These are phyloP conservation scores for Lichtheimia corymbifera DNA, from an alignment of 371 early-diverging fungal species.

Conservation along the genomic window DNA sequence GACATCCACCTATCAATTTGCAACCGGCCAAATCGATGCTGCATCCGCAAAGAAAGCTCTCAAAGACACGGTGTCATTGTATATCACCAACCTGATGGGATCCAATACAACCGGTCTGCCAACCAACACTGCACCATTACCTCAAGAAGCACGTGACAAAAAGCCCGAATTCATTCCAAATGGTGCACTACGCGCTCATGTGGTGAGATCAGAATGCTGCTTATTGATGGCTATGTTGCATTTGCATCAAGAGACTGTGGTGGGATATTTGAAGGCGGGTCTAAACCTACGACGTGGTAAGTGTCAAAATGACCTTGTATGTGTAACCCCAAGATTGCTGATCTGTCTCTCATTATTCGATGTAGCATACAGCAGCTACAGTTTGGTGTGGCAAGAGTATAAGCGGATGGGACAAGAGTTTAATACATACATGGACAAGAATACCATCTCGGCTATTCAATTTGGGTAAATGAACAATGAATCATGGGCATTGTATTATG, in stretches of 20 bases:
- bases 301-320: neutral
- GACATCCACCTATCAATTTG: constrained; percentile 44
- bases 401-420: constrained; percentile 43
- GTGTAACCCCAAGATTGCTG: too few relatives aligned
- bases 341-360: too few relatives aligned
- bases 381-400: constrained; percentile 44
- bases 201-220: constrained; percentile 54
- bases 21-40: constrained; percentile 50
- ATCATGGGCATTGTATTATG: too few relatives aligned
- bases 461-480: constrained; percentile 29
- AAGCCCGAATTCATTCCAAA: constrained; percentile 45
- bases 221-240: constrained; percentile 55
- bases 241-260: constrained; percentile 53
- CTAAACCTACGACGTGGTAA: constrained; percentile 59
- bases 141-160: constrained; percentile 21
- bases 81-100: constrained; percentile 30
- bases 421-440: constrained; percentile 31
- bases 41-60: constrained; percentile 45
- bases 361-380: constrained; percentile 39
- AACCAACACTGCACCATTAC: constrained; percentile 28
- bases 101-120: constrained; percentile 26
- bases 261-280: constrained; percentile 60
- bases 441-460: constrained; percentile 42
- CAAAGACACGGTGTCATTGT: constrained; percentile 30
- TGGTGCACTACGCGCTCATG: constrained; percentile 59